A percentile compares a stretch with the other conserved stretches of the same genome.
Conservation (phyloP, 2,329 filamentous ascomycete species). For the Tolypocladium endophyticum region DNA sequence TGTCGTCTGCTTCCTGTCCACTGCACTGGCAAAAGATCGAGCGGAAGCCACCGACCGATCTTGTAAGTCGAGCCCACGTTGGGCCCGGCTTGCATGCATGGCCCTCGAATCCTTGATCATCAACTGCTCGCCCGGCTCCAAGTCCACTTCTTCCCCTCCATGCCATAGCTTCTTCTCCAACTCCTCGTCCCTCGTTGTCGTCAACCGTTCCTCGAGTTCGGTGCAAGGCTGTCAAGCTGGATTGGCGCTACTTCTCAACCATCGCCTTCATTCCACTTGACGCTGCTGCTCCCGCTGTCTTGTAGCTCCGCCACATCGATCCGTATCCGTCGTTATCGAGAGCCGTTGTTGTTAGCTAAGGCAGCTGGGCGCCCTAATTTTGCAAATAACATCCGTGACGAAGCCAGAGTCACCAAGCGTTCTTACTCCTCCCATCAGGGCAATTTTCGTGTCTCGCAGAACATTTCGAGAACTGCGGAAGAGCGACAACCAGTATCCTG, state of each 20-base stretch:
- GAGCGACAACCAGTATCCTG: neutral
- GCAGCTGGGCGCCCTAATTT: neutral
- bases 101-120: neutral
- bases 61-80: constrained; percentile 1
- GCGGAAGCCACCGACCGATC: constrained; percentile 5
- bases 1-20: neutral
- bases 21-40: constrained; percentile 6
- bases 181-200: neutral
- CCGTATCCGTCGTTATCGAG: neutral
- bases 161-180: neutral
- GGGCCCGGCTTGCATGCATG: neutral
- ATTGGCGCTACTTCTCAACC: neutral
- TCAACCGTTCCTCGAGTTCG: neutral
- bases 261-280: neutral
- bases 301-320: neutral
- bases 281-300: neutral
- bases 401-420: neutral
- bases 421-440: too few species aligned
- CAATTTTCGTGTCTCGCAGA: neutral
- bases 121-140: neutral
- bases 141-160: neutral
- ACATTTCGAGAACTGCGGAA: neutral
- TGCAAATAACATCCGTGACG: neutral
- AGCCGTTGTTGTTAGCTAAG: neutral
- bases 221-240: neutral